phyloP scores from a whole-genome alignment of 176 grass and related monocot genomes.

The Oryza brachyantha region DNA sequence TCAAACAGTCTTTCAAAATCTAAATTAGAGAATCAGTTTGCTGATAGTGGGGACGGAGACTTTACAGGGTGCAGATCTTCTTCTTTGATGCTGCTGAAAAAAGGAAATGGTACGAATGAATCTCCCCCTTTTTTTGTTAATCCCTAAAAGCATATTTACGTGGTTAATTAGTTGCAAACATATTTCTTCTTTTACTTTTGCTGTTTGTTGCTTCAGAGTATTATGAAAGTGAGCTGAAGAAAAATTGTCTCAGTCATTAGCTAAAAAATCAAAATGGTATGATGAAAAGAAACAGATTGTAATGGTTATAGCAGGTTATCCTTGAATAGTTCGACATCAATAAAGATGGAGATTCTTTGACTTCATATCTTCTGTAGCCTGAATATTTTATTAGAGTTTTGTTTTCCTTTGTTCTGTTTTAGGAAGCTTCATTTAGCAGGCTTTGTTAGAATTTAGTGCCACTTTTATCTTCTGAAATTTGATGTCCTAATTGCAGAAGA shows the following conservation, averaged over 20 bases:
- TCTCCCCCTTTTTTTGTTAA: not conserved
- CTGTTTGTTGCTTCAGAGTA: slow-evolving; percentile 7
- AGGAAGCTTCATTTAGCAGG: not conserved
- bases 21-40: slow-evolving; percentile 37
- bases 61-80: slow-evolving; percentile 61
- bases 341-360: slow-evolving; percentile 1
- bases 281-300: not conserved
- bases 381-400: not conserved
- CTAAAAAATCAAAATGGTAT: not conserved
- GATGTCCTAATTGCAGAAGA: slow-evolving; percentile 54
- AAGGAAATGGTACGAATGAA: slow-evolving; percentile 56
- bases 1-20: slow-evolving; percentile 21
- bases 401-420: slow-evolving; percentile 1
- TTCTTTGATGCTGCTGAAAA: slow-evolving; percentile 52
- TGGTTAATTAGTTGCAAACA: not conserved
- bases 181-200: not conserved
- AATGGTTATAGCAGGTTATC: not conserved
- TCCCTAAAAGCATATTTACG: not conserved
- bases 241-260: not conserved
- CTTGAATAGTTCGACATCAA: slow-evolving; percentile 3
- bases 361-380: not conserved
- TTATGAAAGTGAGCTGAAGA: not conserved
- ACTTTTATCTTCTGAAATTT: slow-evolving; percentile 24
- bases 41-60: slow-evolving; percentile 54
- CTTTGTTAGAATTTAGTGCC: not conserved